Base-by-base conservation (phyloP, 805 yeast species). In the Brettanomyces custersianus region DNA sequence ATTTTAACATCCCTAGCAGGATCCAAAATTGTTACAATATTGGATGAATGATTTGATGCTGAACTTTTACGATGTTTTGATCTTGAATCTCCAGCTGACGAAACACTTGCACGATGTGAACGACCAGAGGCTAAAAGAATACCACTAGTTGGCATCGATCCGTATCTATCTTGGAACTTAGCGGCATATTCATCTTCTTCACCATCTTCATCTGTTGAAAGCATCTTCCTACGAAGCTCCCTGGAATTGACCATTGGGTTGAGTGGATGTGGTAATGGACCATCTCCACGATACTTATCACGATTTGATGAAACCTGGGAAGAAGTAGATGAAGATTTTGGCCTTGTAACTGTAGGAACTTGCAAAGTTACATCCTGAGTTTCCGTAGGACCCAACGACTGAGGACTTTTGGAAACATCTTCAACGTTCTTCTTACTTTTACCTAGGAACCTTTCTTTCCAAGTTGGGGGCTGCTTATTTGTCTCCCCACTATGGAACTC, bases 171-270 rank as follows among this genome's bases (percentile, higher is more conserved):
- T 17, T 52, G 51, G 27, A 52, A 42, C 17, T 45, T 45, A 20
- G 47, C 44, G 0, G 44, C 53, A 39, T 43, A 51, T 21, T 47
- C 53, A 34, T 51, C 55, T 20, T 50, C 52, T 25, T 48, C 49
- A 19, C 50, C 57, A 31, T 51, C 57, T 26, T 51, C 57, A 31
- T 51, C 59, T 6, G 40, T 41, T 12, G 48, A 55, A 17, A 52
- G 43, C 57, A 57, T 54, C 29, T 40, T 48, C 22, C 40, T 47
- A 23, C 59, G 41, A 20, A 57, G 42, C 21, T 54, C 59, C n/a
- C 51, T 50, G n/a, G 60, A 52, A 28, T 45, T 42, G 11, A 49
- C 30, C 38, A 49, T 35, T 13, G 34, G 41, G 22, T 46, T 50
- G 20, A 28, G 12, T 13, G 32, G 37, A 12, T 34, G 31, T 4